Conservation (phyloP, 495 filamentous ascomycete species). For the Letharia columbiana region DNA sequence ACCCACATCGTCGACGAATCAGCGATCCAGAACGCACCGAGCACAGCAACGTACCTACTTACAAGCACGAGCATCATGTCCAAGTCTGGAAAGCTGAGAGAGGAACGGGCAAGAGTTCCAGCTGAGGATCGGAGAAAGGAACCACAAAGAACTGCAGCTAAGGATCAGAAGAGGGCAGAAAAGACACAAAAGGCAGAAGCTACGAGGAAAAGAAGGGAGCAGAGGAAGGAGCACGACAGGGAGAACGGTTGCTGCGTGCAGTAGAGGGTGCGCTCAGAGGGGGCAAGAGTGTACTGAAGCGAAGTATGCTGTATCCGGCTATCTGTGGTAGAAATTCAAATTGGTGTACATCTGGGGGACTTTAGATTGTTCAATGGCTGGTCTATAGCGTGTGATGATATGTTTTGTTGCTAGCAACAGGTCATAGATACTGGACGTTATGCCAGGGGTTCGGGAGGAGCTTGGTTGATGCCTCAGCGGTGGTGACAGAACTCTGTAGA, state of each 20-base stretch:
- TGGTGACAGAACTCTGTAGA: background rate
- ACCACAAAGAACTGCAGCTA: too few relatives aligned
- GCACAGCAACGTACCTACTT: background rate
- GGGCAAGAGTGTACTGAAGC: too few relatives aligned
- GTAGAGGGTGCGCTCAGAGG: background rate
- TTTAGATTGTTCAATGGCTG: background rate
- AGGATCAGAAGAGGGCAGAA: background rate
- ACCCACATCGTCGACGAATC: background rate
- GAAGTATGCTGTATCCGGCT: too few relatives aligned
- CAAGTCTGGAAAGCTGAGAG: background rate
- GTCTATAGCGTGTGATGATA: background rate
- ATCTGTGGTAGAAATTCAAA: too few relatives aligned
- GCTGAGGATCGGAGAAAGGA: too few relatives aligned
- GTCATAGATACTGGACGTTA: background rate
- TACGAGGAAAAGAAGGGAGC: background rate
- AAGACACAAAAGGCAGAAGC: too few relatives aligned
- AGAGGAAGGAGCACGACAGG: background rate
- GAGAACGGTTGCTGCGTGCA: background rate
- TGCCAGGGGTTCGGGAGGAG: background rate
- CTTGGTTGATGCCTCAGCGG: background rate
- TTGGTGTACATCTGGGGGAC: background rate
- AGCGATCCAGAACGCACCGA: background rate
- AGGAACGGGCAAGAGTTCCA: background rate
- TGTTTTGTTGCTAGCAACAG: background rate
- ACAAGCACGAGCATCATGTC: background rate